These are phyloP conservation scores for Calonectria ilicicola DNA, from an alignment of 2,329 filamentous ascomycete species.

Conservation along the genomic window DNA sequence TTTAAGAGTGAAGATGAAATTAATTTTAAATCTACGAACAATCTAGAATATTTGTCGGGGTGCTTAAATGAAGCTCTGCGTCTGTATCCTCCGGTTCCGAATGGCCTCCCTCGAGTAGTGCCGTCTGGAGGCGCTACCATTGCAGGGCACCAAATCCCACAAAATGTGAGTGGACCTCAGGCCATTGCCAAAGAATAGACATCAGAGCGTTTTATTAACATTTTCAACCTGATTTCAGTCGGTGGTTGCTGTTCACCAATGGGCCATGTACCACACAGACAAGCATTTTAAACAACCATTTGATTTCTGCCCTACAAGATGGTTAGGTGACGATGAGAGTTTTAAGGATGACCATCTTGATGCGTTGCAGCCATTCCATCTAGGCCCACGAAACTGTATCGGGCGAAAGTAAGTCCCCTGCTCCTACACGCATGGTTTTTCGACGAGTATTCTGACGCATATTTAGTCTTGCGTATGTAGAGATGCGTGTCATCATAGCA, in stretches of 20 bases:
- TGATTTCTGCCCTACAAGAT: constrained; percentile 23
- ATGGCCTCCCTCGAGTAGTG: not conserved
- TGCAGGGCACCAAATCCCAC: not conserved
- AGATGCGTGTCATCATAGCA: not conserved
- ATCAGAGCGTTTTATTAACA: not conserved
- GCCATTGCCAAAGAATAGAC: not conserved
- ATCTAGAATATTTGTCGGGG: not conserved
- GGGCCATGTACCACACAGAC: constrained; percentile 19
- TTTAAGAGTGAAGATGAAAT: constrained; percentile 9
- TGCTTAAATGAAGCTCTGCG: constrained; percentile 12
- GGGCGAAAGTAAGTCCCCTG: constrained; percentile 8
- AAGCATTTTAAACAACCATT: constrained; percentile 14
- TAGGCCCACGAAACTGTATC: constrained; percentile 14
- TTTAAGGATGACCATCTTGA: constrained; percentile 10
- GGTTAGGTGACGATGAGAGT: not conserved
- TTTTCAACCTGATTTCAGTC: not conserved
- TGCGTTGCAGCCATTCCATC: constrained; percentile 18
- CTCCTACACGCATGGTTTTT: too few species aligned
- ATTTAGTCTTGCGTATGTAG: not conserved
- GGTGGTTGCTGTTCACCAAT: constrained; percentile 6
- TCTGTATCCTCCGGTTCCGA: constrained; percentile 1
- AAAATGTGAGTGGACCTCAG: not conserved
- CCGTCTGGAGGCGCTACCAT: not conserved
- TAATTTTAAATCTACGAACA: not conserved
- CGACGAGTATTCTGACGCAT: not conserved